phyloP scores from a whole-genome alignment of 1,284 basidiomycete genomes.

The Filobasidium uniguttulatum region DNA sequence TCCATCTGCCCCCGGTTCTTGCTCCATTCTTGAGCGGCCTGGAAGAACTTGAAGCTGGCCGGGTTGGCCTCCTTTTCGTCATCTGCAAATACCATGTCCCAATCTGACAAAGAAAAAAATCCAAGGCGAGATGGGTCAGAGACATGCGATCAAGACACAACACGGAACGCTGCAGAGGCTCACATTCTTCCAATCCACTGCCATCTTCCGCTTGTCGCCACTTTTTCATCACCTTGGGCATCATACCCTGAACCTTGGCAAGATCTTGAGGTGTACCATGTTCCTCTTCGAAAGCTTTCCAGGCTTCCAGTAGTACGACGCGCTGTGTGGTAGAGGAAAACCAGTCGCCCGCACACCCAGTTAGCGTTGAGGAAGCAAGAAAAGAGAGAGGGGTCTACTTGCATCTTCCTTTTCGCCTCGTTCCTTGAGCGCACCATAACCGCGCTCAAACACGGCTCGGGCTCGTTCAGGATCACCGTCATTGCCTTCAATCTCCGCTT shows the following conservation, averaged over 20 bases:
- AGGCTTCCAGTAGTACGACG: constrained; percentile 74
- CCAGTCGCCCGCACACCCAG: background rate
- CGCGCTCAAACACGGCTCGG: constrained; percentile 65
- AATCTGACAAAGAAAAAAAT: no score
- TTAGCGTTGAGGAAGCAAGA: background rate
- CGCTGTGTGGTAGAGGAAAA: constrained; percentile 43
- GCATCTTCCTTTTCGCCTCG: constrained; percentile 79
- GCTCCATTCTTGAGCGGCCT: constrained; percentile 80
- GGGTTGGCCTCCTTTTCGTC: constrained; percentile 86
- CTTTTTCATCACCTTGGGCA: constrained; percentile 79
- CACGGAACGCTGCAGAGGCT: constrained; percentile 21
- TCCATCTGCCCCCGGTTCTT: constrained; percentile 24
- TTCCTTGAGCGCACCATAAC: constrained; percentile 68
- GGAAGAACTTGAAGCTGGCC: constrained; percentile 80
- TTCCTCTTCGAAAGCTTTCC: constrained; percentile 78
- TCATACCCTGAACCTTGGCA: constrained; percentile 68
- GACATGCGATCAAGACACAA: background rate
- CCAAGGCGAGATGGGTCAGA: constrained; percentile 3
- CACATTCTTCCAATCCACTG: constrained; percentile 72
- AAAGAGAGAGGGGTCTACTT: constrained; percentile 21
- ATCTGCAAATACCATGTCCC: constrained; percentile 87
- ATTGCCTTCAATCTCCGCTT: constrained; percentile 43
- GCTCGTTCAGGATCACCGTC: constrained; percentile 57
- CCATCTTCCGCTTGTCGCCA: constrained; percentile 69
- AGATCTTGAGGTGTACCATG: constrained; percentile 57